phyloP scores from a whole-genome alignment of 2,329 filamentous ascomycete genomes.

The Botryotinia calthae region DNA sequence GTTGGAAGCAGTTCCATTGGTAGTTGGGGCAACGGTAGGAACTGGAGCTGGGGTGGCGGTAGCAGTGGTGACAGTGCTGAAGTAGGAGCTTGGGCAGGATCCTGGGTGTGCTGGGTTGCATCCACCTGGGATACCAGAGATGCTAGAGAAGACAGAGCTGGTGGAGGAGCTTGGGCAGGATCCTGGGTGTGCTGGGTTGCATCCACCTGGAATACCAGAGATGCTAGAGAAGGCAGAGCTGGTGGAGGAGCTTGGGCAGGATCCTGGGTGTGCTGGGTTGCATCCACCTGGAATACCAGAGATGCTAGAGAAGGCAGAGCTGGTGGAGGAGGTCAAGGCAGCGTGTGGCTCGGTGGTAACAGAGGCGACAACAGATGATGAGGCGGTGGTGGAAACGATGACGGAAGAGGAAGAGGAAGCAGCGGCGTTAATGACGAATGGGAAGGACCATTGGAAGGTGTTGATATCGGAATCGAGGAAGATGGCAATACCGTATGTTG shows the following conservation, averaged over 20 bases:
- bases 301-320: slow-evolving; percentile 2
- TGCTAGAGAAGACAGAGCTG: not conserved
- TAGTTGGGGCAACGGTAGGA: not conserved
- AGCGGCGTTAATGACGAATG: slow-evolving; percentile 45
- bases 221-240: not conserved
- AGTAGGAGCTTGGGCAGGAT: slow-evolving; percentile 11
- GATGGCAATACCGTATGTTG: slow-evolving; percentile 59
- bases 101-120: not conserved
- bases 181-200: slow-evolving; percentile 7
- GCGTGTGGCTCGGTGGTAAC: slow-evolving; percentile 5
- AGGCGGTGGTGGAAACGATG: not conserved
- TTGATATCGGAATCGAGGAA: slow-evolving; percentile 44
- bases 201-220: slow-evolving; percentile 10
- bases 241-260: not conserved
- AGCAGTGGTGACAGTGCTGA: slow-evolving; percentile 2
- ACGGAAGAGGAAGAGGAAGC: slow-evolving; percentile 11
- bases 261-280: slow-evolving; percentile 6
- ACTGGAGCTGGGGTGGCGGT: not conserved
- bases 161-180: not conserved
- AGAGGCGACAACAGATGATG: slow-evolving; percentile 7
- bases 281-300: slow-evolving; percentile 11
- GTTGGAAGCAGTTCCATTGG: slow-evolving; percentile 1
- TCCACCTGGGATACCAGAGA: slow-evolving; percentile 2
- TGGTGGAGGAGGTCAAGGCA: not conserved
- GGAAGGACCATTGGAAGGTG: slow-evolving; percentile 62